Conservation (phyloP, 805 yeast species). For the Myxozyma melibiosi region DNA sequence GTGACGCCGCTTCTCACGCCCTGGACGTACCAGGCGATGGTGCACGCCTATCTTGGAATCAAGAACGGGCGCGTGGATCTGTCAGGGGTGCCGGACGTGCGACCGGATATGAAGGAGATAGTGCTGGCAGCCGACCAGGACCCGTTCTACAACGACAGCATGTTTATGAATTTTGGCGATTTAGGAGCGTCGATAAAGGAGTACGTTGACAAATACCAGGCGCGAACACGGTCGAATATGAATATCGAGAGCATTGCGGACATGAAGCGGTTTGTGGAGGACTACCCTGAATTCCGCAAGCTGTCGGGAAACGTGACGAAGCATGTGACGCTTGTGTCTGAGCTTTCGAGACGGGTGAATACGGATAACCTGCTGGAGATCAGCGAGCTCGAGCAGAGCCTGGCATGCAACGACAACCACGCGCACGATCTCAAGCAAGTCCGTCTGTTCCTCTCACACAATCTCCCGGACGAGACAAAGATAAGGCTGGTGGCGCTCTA, state of each 20-base stretch:
- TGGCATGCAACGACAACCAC: slow-evolving; percentile 68
- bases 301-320: slow-evolving; percentile 85
- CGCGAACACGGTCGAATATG: slow-evolving; percentile 72
- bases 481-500: slow-evolving; percentile 73
- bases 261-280: slow-evolving; percentile 86
- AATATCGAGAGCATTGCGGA: slow-evolving; percentile 80
- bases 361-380: slow-evolving; percentile 69
- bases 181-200: slow-evolving; percentile 83
- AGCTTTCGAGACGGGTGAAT: slow-evolving; percentile 74
- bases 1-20: slow-evolving; percentile 89
- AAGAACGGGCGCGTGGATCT: slow-evolving; percentile 77
- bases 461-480: slow-evolving; percentile 55
- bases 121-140: slow-evolving; percentile 72
- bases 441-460: slow-evolving; percentile 53
- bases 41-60: slow-evolving; percentile 87
- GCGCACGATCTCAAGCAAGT: slow-evolving; percentile 58
- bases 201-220: slow-evolving; percentile 79
- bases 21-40: slow-evolving; percentile 99
- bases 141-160: slow-evolving; percentile 71
- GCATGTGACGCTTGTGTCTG: slow-evolving; percentile 88
- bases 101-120: slow-evolving; percentile 63
- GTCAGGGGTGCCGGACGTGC: slow-evolving; percentile 55
- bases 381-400: slow-evolving; percentile 85
- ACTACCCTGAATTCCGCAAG: slow-evolving; percentile 90
- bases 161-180: slow-evolving; percentile 93